Evolutionary conservation across 371 early-diverging fungal genomes (phyloP).

Genomic region (Apophysomyces elegans): DNA sequence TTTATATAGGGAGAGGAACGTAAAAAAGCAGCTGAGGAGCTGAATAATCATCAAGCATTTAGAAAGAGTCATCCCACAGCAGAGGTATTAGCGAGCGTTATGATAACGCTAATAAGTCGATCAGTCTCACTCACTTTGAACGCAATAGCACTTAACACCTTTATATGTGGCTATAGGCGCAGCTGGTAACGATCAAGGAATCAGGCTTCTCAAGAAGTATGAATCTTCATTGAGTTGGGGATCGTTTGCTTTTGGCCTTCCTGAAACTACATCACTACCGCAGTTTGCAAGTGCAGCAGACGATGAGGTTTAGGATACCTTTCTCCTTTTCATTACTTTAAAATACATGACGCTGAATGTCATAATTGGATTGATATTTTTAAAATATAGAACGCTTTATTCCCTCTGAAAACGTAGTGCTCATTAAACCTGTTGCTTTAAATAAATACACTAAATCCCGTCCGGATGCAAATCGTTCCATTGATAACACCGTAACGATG

Average conservation of each 20-base stretch:
- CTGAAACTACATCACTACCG: conserved; percentile 14
- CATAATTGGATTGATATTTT: no score
- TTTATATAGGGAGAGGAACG: conserved; percentile 28
- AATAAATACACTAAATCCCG: no score
- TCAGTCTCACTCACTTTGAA: not conserved
- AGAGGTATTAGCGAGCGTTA: conserved; percentile 17
- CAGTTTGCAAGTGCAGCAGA: not conserved
- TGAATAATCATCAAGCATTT: conserved; percentile 24
- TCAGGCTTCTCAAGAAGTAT: conserved; percentile 25
- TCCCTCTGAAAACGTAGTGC: no score
- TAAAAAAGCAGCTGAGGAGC: conserved; percentile 19
- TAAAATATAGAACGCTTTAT: no score
- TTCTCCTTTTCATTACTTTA: no score
- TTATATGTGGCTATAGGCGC: conserved; percentile 40
- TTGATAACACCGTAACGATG: no score
- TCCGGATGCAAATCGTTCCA: no score
- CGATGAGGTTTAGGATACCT: no score
- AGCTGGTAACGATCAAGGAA: conserved; percentile 28
- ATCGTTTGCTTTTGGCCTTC: conserved; percentile 29
- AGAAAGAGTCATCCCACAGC: conserved; percentile 36
- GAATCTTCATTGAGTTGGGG: conserved; percentile 27
- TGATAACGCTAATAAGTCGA: not conserved
- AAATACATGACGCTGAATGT: no score
- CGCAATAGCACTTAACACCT: conserved; percentile 28
- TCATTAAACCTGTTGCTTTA: no score